A percentile compares a stretch with the other conserved stretches of the same genome.
Evolutionary conservation across 352 stramenopile species (phyloP).

Genomic region (Phytophthora sojae): DNA sequence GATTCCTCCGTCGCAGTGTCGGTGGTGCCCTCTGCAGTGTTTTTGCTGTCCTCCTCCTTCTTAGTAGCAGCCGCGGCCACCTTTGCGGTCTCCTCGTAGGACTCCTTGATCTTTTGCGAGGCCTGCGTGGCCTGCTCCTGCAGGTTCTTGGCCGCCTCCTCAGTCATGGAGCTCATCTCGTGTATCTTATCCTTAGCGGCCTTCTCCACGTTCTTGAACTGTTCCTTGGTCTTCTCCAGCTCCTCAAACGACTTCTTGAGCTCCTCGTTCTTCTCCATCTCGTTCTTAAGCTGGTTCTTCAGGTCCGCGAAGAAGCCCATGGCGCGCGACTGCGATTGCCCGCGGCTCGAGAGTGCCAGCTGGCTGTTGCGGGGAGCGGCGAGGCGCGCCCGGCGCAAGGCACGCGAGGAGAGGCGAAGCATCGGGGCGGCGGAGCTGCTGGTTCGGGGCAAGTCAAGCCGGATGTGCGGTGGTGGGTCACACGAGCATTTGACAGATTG

Average conservation of each 20-base stretch:
- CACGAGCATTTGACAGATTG: slow-evolving; percentile 13
- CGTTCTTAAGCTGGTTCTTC: slow-evolving; percentile 83
- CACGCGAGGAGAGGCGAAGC: slow-evolving; percentile 41
- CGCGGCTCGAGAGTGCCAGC: neutral
- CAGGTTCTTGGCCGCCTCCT: slow-evolving; percentile 64
- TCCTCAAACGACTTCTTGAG: slow-evolving; percentile 84
- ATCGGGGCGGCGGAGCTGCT: slow-evolving; percentile 20
- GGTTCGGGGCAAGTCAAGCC: neutral
- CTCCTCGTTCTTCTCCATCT: slow-evolving; percentile 86
- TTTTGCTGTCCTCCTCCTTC: slow-evolving; percentile 20
- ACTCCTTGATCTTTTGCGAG: slow-evolving; percentile 76
- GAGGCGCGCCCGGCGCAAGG: slow-evolving; percentile 34
- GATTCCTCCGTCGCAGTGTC: slow-evolving; percentile 14
- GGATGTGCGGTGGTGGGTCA: slow-evolving; percentile 35
- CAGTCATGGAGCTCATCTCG: slow-evolving; percentile 63
- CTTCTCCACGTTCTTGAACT: slow-evolving; percentile 74
- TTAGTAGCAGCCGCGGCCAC: slow-evolving; percentile 20
- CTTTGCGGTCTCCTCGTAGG: slow-evolving; percentile 45
- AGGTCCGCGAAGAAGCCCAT: slow-evolving; percentile 84
- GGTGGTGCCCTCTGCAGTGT: neutral
- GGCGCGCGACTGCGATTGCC: slow-evolving; percentile 46
- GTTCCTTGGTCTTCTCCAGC: slow-evolving; percentile 75
- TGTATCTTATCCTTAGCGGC: slow-evolving; percentile 70
- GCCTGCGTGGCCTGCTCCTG: slow-evolving; percentile 63
- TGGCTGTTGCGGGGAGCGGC: slow-evolving; percentile 19